phyloP scores from a whole-genome alignment of 768 basidiomycete genomes.

The Termitomyces sp. region DNA sequence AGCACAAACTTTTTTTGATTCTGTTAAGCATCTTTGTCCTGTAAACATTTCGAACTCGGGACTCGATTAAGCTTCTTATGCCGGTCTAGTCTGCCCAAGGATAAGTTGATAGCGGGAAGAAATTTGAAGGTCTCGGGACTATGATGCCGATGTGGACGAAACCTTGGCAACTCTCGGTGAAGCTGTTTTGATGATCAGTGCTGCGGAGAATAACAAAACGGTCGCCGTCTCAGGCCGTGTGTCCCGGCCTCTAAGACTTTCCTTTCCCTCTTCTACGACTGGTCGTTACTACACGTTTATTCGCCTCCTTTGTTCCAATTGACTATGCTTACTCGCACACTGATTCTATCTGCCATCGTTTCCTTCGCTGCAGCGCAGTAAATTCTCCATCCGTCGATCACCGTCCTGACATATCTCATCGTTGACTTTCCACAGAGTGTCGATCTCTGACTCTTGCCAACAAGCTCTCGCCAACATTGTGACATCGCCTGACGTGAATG shows the following conservation, averaged over 20 bases:
- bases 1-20: neutral
- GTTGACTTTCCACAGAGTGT: conserved; percentile 5
- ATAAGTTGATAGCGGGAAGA: neutral
- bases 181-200: neutral
- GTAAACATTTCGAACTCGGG: neutral
- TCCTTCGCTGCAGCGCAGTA: conserved; percentile 15
- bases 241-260: neutral
- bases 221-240: neutral
- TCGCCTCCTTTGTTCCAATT: neutral
- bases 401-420: neutral
- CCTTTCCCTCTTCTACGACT: neutral
- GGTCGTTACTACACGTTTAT: neutral
- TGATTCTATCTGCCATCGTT: conserved; percentile 12
- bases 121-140: neutral
- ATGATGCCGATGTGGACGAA: neutral
- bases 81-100: neutral
- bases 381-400: neutral
- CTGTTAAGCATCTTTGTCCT: neutral
- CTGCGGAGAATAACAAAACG: neutral
- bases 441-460: conserved; percentile 45
- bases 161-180: neutral
- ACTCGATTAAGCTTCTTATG: neutral
- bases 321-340: conserved; percentile 8
- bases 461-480: conserved; percentile 40
- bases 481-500: conserved; percentile 34